Conservation (phyloP, 192 early-diverging fungal species). For the Phycomyces blakesleeanus region DNA sequence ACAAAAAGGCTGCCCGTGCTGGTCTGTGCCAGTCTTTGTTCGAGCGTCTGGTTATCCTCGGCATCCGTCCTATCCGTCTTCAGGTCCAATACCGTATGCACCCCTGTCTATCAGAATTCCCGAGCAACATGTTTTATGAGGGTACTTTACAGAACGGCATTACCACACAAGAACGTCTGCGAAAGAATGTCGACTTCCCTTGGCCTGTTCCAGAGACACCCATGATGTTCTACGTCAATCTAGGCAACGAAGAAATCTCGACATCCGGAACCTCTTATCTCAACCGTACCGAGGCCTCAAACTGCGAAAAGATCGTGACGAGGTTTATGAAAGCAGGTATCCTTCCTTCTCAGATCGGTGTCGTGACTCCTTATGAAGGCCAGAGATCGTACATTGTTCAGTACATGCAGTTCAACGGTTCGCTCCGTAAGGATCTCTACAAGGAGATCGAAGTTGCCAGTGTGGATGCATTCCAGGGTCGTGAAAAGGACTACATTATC, state of each 20-base stretch:
- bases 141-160: constrained; percentile 97
- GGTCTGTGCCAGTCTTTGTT: constrained; percentile 95
- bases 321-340: constrained; percentile 87
- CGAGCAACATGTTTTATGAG: constrained; percentile 99
- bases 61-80: constrained; percentile 88
- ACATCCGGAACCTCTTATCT: constrained; percentile 97
- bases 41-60: constrained; percentile 90
- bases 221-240: constrained; percentile 92
- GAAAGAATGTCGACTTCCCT: constrained; percentile 88
- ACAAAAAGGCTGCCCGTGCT: constrained; percentile 92
- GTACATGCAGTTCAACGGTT: constrained; percentile 93
- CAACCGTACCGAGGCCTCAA: constrained; percentile 94
- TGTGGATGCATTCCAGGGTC: constrained; percentile 98
- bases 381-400: constrained; percentile 93
- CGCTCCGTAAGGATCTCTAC: constrained; percentile 88
- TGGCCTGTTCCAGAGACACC: constrained; percentile 94
- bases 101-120: constrained; percentile 97
- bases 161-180: constrained; percentile 83
- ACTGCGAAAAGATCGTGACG: constrained; percentile 96
- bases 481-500: constrained; percentile 99
- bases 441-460: constrained; percentile 99
- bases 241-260: constrained; percentile 95
- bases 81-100: constrained; percentile 99
- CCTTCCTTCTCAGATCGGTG: constrained; percentile 87
- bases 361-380: constrained; percentile 99